Conservation (phyloP, 1,284 basidiomycete genomes). For the Spongispora temasekensis region DNA sequence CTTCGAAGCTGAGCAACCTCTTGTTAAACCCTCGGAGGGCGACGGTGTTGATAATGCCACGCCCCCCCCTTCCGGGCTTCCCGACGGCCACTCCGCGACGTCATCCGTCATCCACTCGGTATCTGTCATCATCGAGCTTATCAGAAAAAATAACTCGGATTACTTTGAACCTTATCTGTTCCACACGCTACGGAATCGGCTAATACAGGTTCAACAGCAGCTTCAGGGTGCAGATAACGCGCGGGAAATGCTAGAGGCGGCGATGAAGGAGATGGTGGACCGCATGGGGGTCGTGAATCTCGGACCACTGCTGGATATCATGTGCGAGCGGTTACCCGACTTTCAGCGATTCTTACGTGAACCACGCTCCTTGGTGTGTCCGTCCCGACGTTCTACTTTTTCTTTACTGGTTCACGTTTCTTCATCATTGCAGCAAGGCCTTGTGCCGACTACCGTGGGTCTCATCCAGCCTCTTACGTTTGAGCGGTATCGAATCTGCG, state of each 20-base stretch:
- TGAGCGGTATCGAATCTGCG: constrained; percentile 96
- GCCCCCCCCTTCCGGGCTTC: constrained; percentile 38
- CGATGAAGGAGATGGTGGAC: constrained; percentile 85
- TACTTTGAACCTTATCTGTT: constrained; percentile 99
- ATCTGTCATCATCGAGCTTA: constrained; percentile 92
- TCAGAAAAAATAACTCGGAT: constrained; percentile 98
- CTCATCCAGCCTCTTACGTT: constrained; percentile 83
- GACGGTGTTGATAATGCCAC: constrained; percentile 13
- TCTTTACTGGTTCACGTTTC: constrained; percentile 14
- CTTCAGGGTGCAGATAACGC: constrained; percentile 57
- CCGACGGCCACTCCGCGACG: constrained; percentile 74
- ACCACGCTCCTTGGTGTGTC: constrained; percentile 75
- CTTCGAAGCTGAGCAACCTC: constrained; percentile 38
- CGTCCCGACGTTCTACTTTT: neutral
- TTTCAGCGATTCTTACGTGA: constrained; percentile 73
- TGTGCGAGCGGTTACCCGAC: constrained; percentile 70
- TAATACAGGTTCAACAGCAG: constrained; percentile 86
- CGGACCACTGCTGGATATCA: constrained; percentile 78
- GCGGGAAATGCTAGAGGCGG: constrained; percentile 72
- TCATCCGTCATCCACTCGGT: constrained; percentile 91
- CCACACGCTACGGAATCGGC: constrained; percentile 88
- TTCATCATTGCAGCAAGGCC: constrained; percentile 49
- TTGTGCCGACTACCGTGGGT: constrained; percentile 72
- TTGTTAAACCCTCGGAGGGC: constrained; percentile 16
- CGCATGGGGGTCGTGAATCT: constrained; percentile 95